These are phyloP conservation scores for Pulveroboletus sp. DNA, from an alignment of 768 basidiomycete genomes.

Conservation along the genomic window DNA sequence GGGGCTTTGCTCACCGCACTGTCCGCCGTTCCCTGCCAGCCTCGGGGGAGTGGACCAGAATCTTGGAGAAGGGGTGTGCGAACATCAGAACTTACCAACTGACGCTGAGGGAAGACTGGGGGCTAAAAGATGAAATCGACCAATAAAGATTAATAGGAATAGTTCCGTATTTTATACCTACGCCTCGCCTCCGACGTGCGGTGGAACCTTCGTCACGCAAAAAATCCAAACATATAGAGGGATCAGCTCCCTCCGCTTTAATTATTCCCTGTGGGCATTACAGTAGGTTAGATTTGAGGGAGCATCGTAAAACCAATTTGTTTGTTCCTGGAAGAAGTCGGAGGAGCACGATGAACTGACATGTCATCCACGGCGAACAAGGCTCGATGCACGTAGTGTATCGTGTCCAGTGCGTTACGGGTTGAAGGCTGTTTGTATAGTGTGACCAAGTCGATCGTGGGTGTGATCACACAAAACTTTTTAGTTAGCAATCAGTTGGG, in stretches of 20 bases:
- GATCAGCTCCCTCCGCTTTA: conserved; percentile 16
- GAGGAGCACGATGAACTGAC: no score
- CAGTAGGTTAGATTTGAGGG: neutral
- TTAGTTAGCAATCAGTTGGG: no score
- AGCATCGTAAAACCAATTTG: neutral
- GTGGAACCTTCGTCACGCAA: neutral
- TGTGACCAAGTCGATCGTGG: no score
- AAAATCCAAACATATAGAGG: neutral
- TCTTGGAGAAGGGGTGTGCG: conserved; percentile 18
- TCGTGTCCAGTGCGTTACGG: no score
- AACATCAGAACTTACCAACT: conserved; percentile 14
- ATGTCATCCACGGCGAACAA: neutral
- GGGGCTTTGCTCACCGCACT: conserved; percentile 5
- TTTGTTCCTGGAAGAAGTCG: neutral
- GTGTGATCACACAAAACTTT: no score
- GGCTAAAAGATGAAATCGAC: neutral
- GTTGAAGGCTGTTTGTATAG: no score
- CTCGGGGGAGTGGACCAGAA: conserved; percentile 10
- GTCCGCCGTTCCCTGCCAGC: conserved; percentile 9
- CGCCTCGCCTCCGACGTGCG: conserved; percentile 19
- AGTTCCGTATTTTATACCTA: neutral
- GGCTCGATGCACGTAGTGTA: no score
- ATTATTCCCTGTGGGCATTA: neutral
- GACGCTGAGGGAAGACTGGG: neutral
- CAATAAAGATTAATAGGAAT: neutral